phyloP scores from a whole-genome alignment of 768 basidiomycete genomes.

The Trametes cingulata region DNA sequence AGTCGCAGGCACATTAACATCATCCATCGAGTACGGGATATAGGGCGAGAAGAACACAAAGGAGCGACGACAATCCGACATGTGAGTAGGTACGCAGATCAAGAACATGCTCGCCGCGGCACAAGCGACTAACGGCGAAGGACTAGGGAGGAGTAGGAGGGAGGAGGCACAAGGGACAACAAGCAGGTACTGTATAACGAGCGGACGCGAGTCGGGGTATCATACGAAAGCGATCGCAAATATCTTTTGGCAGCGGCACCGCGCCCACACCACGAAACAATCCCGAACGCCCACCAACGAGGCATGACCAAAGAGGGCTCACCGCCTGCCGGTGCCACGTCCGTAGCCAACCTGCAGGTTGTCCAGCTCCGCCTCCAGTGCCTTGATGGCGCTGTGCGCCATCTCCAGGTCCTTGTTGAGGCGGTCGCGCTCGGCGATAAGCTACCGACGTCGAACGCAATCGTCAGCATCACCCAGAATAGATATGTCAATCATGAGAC shows the following conservation, averaged over 20 bases:
- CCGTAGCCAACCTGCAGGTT: constrained; percentile 85
- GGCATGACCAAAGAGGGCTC: neutral
- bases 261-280: neutral
- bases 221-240: constrained; percentile 8
- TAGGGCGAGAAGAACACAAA: constrained; percentile 3
- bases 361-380: constrained; percentile 88
- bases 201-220: constrained; percentile 21
- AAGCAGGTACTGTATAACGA: constrained; percentile 19
- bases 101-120: neutral
- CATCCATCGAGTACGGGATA: constrained; percentile 15
- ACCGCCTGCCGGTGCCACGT: constrained; percentile 69
- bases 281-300: neutral
- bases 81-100: neutral
- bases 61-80: constrained; percentile 14
- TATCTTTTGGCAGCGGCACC: constrained; percentile 9
- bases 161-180: neutral
- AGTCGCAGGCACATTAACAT: constrained; percentile 9
- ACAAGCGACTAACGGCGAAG: neutral
- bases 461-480: neutral
- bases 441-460: constrained; percentile 48
- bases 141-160: neutral
- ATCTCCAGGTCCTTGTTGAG: constrained; percentile 98
- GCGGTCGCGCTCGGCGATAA: constrained; percentile 97
- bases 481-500: neutral
- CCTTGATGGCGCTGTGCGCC: constrained; percentile 90